phyloP scores from a whole-genome alignment of 768 basidiomycete genomes.

The Dioszegia aurantiaca region DNA sequence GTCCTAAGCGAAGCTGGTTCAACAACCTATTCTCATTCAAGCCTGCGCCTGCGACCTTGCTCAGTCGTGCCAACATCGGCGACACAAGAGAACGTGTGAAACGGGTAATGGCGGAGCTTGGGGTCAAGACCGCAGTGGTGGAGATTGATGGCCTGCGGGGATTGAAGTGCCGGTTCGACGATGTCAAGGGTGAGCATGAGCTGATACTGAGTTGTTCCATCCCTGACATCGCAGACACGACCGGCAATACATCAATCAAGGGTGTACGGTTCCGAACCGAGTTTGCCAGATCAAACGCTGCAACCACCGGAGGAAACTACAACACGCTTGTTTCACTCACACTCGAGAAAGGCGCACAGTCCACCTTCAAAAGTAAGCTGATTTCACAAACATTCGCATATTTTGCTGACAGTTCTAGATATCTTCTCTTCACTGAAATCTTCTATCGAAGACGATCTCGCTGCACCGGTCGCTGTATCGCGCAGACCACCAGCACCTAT shows the following conservation, averaged over 20 bases:
- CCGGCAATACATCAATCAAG: slow-evolving; percentile 62
- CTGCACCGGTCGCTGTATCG: background rate
- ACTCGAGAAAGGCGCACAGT: slow-evolving; percentile 82
- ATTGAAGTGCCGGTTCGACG: slow-evolving; percentile 74
- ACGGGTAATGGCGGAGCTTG: slow-evolving; percentile 67
- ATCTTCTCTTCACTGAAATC: slow-evolving; percentile 26
- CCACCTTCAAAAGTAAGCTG: slow-evolving; percentile 65
- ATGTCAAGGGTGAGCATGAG: slow-evolving; percentile 53
- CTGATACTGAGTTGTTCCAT: background rate
- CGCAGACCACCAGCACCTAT: slow-evolving; percentile 15
- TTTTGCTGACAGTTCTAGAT: slow-evolving; percentile 6
- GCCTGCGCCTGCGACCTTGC: slow-evolving; percentile 55
- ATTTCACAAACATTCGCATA: background rate
- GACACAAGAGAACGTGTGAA: slow-evolving; percentile 73
- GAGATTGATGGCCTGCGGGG: slow-evolving; percentile 64
- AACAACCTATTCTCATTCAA: slow-evolving; percentile 84
- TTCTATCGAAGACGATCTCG: slow-evolving; percentile 18
- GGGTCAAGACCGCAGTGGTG: slow-evolving; percentile 66
- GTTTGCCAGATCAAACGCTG: slow-evolving; percentile 56
- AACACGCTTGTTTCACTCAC: slow-evolving; percentile 65
- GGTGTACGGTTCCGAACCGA: slow-evolving; percentile 81
- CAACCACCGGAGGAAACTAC: slow-evolving; percentile 53
- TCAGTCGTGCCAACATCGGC: slow-evolving; percentile 55
- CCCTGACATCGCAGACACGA: slow-evolving; percentile 54
- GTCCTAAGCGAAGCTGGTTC: slow-evolving; percentile 74